Conservation (phyloP, 2,329 filamentous ascomycete species). For the Diaporthe eres region DNA sequence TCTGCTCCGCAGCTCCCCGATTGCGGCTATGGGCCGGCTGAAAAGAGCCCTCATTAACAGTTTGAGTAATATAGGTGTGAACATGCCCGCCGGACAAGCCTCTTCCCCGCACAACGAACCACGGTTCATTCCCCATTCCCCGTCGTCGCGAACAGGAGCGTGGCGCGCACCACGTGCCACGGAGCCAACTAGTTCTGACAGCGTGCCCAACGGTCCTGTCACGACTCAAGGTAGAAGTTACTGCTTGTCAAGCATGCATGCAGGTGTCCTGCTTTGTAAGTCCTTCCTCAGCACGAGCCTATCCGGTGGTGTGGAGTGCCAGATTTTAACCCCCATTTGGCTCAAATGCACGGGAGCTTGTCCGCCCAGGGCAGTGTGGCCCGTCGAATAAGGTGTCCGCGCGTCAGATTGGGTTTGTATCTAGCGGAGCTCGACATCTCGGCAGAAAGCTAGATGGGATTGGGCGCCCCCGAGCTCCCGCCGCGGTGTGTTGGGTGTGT, state of each 20-base stretch:
- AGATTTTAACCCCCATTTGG: conserved; percentile 3
- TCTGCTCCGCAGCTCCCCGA: neutral
- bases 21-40: neutral
- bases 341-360: conserved; percentile 13
- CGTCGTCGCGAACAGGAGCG: neutral
- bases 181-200: neutral
- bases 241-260: neutral
- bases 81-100: neutral
- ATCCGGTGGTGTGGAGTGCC: neutral
- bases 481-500: neutral
- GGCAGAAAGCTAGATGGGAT: conserved; percentile 22
- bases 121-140: neutral
- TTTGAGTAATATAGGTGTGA: conserved; percentile 2
- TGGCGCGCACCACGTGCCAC: conserved; percentile 18
- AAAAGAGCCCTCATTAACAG: neutral
- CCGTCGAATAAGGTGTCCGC: neutral
- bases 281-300: neutral
- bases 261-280: conserved; percentile 5
- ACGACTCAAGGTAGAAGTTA: neutral
- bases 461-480: neutral
- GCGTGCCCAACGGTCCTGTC: neutral
- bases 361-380: neutral
- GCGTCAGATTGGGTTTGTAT: conserved; percentile 18
- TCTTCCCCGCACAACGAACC: conserved; percentile 25
- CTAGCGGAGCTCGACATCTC: conserved; percentile 16